Evolutionary conservation across 257 asterid genomes (phyloP), one percentile per base, ranked within the genome.

Genomic region (Anisodus acutangulus): DNA sequence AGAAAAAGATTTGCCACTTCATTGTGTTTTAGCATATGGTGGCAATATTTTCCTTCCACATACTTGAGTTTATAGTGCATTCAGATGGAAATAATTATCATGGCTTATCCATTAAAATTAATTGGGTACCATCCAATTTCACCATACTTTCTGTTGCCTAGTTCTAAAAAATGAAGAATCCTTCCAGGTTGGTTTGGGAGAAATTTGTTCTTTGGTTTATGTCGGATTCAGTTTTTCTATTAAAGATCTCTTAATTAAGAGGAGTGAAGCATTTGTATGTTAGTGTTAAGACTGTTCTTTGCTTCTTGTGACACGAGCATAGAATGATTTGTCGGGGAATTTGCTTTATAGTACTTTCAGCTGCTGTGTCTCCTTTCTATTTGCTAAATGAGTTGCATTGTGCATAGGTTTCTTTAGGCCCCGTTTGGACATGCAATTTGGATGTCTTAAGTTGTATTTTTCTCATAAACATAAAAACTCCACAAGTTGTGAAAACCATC

Each of bases 181-280:
- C 26, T 51, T 76, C 63, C 81, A 51, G 47, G 81, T 76, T 51
- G 47, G 45, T 22, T 53, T 53, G 81, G 81, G 63, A 26, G 22
- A 53, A 76, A 76, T 7, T 54, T 8, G 15, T 26, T 76, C 62
- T 76, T 49, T 76, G 81, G 26, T 26, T 51, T 41, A 26, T 78
- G 49, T 53, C 4, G 15, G 81, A 26, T 53, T 53, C 64, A 22
- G 26, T 13, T 12, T 10, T 26, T 53, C 26, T 78, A 13, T 53
- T 31, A 53, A 78, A 53, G 45, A 76, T 22, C 49, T 78, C 81
- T 78, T 78, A 53, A 53, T 78, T 13, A 54, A 78, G 49, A 26
- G 47, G 64, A 51, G 64, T 53, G 47, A 26, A 76, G 45, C 64
- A 70, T 51, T 76, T 76, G n/a, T 51, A 35, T 76, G 64, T 22